Evolutionary conservation across 108 stramenopile genomes (phyloP), one percentile per base, ranked within the genome.

Genomic region (Pseudonitzschia multistriata): DNA sequence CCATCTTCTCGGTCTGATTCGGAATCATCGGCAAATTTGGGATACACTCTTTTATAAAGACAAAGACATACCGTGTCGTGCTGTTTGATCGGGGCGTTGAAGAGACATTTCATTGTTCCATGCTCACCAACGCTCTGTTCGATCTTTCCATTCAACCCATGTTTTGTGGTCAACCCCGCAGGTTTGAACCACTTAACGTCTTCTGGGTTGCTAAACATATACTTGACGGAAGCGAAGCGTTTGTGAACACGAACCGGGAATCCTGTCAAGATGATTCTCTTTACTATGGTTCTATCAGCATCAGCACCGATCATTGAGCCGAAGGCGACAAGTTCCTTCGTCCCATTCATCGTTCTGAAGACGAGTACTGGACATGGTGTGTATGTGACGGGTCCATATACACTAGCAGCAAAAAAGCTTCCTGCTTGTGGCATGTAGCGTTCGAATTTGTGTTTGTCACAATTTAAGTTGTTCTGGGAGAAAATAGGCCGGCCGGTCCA

Each of bases 101-200:
- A 98, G 0, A 91, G 80, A 66, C 96, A 96, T 78, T 99, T 99
- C 95, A 98, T 97, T n/a, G 96, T 88, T 35, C 99, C 99, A 70
- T 99, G 99, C 53, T 97, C 98, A 40, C 99, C 99, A 39, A 98
- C 87, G 47, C 97, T 92, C 57, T 97, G 86, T 49, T 86, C 73
- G 59, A 99, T 99, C 70, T 97, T 95, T 61, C 98, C 98, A 67
- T 90, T 81, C 59, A 98, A 81, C 6, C 99, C 99, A 71, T 97
- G 94, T 81, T 98, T 98, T 48, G 98, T 99, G 17, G 78, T 74
- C 35, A 99, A 78, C 53, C 91, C 96, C 22, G 98, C 97, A 13
- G 98, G 98, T 71, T 96, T 96, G 89, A 99, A 99, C 97, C 97
- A 99, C 81, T 83, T 87, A 25, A 97, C 96, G 76, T 98, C 98